phyloP scores from a whole-genome alignment of 73 alveolate genomes.

The Uronychia setigera region DNA sequence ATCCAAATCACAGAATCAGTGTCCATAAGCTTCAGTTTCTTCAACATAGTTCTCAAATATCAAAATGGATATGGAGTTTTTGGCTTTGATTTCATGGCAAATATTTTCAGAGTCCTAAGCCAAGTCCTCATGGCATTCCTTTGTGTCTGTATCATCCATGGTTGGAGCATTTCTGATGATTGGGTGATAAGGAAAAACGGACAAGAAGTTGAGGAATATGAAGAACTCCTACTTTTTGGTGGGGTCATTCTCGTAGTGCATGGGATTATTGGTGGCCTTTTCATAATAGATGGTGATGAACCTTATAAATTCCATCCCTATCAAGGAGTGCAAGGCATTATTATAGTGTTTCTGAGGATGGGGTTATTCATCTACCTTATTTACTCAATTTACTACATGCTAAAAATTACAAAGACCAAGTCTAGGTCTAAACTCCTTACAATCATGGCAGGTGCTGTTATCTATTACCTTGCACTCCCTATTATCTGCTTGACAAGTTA shows the following conservation, averaged over 20 bases:
- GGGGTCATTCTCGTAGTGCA: background rate
- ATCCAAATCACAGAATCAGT: background rate
- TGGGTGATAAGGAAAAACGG: background rate
- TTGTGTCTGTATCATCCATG: background rate
- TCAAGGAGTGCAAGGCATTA: background rate
- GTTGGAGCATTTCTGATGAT: background rate
- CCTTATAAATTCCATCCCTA: background rate
- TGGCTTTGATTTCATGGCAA: background rate
- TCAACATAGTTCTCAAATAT: background rate
- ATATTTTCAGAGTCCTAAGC: background rate
- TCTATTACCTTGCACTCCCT: background rate
- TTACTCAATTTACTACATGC: background rate
- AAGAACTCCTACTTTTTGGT: background rate
- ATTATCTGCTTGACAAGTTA: background rate
- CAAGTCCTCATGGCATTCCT: background rate
- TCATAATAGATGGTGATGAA: background rate
- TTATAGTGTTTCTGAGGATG: background rate
- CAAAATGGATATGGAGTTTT: background rate
- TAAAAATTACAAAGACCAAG: background rate
- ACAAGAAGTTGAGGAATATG: background rate
- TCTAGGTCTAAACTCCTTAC: background rate
- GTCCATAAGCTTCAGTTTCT: background rate
- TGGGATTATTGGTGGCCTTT: background rate
- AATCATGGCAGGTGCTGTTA: background rate
- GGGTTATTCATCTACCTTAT: background rate